These are phyloP conservation scores for Neurospora sp. DNA, from an alignment of 495 filamentous ascomycete genomes.

Conservation along the genomic window DNA sequence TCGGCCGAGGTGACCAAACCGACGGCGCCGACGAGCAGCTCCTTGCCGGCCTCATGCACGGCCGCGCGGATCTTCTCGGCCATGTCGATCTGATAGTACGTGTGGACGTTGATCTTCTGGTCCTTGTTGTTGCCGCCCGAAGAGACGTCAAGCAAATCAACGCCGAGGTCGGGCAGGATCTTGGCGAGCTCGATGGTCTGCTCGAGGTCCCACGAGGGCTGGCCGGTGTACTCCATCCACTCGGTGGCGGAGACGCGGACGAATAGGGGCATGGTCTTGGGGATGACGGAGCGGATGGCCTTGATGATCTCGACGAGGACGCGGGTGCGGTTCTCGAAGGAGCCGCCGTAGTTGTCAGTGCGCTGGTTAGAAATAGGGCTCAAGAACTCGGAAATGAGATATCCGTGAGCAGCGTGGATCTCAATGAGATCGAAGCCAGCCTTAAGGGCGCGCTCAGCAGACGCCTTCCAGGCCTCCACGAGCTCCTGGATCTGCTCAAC, in stretches of 20 bases:
- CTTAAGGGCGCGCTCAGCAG: conserved; percentile 49
- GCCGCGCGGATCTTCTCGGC: conserved; percentile 49
- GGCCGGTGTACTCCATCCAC: conserved; percentile 50
- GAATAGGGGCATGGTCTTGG: conserved; percentile 52
- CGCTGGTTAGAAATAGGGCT: conserved; percentile 50
- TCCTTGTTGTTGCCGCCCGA: conserved; percentile 54
- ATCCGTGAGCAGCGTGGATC: conserved; percentile 55
- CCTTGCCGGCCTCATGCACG: conserved; percentile 43
- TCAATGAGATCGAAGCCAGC: conserved; percentile 65
- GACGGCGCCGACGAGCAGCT: conserved; percentile 59
- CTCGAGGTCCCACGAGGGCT: conserved; percentile 54
- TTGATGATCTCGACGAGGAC: conserved; percentile 37
- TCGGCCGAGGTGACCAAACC: conserved; percentile 58
- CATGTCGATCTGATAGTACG: conserved; percentile 53
- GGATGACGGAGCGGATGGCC: conserved; percentile 43
- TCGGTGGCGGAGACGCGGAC: conserved; percentile 63
- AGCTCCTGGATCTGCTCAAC: conserved; percentile 51
- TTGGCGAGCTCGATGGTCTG: conserved; percentile 53
- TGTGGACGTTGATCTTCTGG: conserved; percentile 48
- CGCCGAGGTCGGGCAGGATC: conserved; percentile 51
- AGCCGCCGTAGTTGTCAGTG: conserved; percentile 47
- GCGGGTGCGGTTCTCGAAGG: conserved; percentile 47
- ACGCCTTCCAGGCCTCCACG: conserved; percentile 49
- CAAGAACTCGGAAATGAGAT: conserved; percentile 54
- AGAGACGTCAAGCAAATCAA: conserved; percentile 70